Conservation (phyloP, 164 flowering plant genomes). For the Liquidambar formosana region DNA sequence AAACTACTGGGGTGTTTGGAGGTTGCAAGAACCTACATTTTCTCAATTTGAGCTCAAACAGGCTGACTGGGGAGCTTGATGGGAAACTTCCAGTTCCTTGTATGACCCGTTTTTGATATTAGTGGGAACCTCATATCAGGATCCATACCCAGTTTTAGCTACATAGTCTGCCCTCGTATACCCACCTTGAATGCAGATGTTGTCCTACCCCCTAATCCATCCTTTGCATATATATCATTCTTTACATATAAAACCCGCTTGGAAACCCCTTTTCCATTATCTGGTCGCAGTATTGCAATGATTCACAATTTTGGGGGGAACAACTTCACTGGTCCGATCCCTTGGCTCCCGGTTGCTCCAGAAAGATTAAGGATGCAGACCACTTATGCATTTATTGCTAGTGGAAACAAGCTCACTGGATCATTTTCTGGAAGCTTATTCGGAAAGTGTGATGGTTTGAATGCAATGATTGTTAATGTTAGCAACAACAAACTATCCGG, state of each 20-base stretch:
- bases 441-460: slow-evolving; percentile 12
- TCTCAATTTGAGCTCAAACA: slow-evolving; percentile 35
- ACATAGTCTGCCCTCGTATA: not conserved
- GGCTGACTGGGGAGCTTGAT: slow-evolving; percentile 30
- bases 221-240: slow-evolving; percentile 10
- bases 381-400: slow-evolving; percentile 25
- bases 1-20: slow-evolving; percentile 13
- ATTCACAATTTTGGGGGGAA: slow-evolving; percentile 32
- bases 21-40: slow-evolving; percentile 25
- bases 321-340: slow-evolving; percentile 23
- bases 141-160: slow-evolving; percentile 21
- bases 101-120: slow-evolving; percentile 28
- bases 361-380: slow-evolving; percentile 4
- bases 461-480: slow-evolving; percentile 24
- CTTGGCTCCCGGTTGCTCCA: slow-evolving; percentile 14
- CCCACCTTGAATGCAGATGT: not conserved
- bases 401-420: slow-evolving; percentile 29
- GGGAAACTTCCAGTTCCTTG: slow-evolving; percentile 38
- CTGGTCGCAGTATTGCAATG: not conserved
- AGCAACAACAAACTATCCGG: slow-evolving; percentile 27
- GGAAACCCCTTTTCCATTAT: slow-evolving; percentile 4
- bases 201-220: not conserved
- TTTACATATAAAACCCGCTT: slow-evolving; percentile 2
- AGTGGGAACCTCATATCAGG: slow-evolving; percentile 29
- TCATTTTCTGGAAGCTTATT: slow-evolving; percentile 15